These are phyloP conservation scores for Xylaria venustula DNA, from an alignment of 495 filamentous ascomycete species.

Conservation along the genomic window DNA sequence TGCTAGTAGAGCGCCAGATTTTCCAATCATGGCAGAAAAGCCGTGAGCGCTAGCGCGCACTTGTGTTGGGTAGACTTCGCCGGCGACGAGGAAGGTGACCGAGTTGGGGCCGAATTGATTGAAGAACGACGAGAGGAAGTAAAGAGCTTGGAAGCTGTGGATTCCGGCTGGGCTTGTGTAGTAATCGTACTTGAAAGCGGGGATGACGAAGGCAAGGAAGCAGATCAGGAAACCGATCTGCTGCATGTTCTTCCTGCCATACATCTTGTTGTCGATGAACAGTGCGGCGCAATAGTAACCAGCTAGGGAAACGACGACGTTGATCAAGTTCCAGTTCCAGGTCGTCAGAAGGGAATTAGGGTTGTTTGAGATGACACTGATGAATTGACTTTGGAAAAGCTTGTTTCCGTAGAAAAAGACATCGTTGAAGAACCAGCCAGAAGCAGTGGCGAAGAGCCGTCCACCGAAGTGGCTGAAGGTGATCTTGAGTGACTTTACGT, in stretches of 20 bases:
- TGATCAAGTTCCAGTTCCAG: constrained; percentile 89
- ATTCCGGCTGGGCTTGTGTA: constrained; percentile 65
- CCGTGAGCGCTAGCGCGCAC: constrained; percentile 90
- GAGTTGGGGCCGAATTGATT: constrained; percentile 94
- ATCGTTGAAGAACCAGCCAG: constrained; percentile 87
- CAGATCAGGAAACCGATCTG: constrained; percentile 82
- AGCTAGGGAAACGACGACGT: constrained; percentile 74
- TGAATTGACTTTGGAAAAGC: constrained; percentile 88
- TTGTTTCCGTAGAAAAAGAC: constrained; percentile 99
- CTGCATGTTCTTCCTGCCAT: constrained; percentile 90
- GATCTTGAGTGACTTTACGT: constrained; percentile 70
- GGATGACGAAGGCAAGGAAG: constrained; percentile 85
- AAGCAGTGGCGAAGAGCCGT: constrained; percentile 79
- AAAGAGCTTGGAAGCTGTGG: constrained; percentile 84
- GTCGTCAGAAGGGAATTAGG: constrained; percentile 66
- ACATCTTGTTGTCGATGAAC: constrained; percentile 87
- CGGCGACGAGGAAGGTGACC: constrained; percentile 88
- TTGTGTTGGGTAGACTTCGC: constrained; percentile 86
- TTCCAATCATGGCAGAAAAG: constrained; percentile 80
- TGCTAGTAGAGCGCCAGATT: constrained; percentile 79
- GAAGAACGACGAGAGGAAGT: constrained; percentile 92
- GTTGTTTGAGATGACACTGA: constrained; percentile 63
- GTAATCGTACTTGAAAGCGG: constrained; percentile 80
- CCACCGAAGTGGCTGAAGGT: constrained; percentile 78
- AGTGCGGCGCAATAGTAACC: constrained; percentile 82